Evolutionary conservation across 2,329 filamentous ascomycete species (phyloP), one percentile per base, ranked within the genome.

Genomic region (Claviceps digitariae): DNA sequence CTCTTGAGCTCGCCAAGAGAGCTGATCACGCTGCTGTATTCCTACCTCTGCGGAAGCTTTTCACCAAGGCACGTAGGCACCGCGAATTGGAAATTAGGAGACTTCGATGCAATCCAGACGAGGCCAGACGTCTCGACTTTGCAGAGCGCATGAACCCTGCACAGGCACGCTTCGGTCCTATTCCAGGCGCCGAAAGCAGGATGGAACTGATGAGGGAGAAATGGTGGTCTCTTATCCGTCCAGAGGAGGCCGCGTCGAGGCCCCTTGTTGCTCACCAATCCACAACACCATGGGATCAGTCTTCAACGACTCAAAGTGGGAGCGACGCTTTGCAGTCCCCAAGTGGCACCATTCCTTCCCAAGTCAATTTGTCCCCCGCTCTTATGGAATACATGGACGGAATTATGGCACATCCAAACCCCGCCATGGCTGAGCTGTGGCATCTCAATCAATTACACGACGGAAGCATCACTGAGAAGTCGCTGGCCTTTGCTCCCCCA

Each of bases 41-140:
- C 67, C 60, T 78, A 45, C 77, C 78, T 0, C 65, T 82, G 48
- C 72, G 73, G 48, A 79, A 74, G 57, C 68, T 82, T 1, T 78
- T 78, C 59, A 59, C 72, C 51, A 75, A 76, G 56, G 77, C 78
- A 0, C 71, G 69, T 43, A 72, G 69, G 54, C 74, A 81, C 55
- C 72, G 79, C 5, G 72, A 73, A 8, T 65, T 69, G 0, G 78
- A 82, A 60, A 66, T 81, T 12, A 60, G 63, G 10, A 72, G 77
- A 1, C 67, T 82, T 21, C 70, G 69, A 23, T 66, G 66, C 1
- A 68, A 81, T 41, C 73, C 72, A 0, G 69, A 73, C 6, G 77
- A 75, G 15, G 75, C 75, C 2, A 67, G 69, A 15, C 67, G 71
- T 27, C 64, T 81, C 2, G 77, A 81, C 55, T 63, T 70, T 20